Evolutionary conservation across 129 eudicot species (phyloP).

Genomic region (Artemisia tridentata): DNA sequence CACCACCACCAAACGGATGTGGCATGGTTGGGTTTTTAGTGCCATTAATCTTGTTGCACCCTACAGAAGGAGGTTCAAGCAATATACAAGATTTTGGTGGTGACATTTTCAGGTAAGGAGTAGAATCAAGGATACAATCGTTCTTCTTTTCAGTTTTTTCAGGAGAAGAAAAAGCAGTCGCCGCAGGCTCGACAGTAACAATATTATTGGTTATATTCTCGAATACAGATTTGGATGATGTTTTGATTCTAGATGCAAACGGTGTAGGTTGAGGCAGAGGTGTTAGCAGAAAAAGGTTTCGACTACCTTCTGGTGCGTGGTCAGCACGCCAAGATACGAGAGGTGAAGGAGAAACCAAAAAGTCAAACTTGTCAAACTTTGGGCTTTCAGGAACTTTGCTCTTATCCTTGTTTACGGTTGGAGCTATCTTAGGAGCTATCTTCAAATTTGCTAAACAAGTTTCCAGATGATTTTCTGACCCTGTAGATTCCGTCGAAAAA

Average conservation of each 20-base stretch:
- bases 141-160: constrained; percentile 29
- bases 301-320: constrained; percentile 53
- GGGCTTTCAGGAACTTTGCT: constrained; percentile 46
- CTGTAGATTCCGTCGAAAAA: constrained; percentile 30
- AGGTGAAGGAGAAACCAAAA: constrained; percentile 88
- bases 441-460: constrained; percentile 31
- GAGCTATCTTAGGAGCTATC: constrained; percentile 27
- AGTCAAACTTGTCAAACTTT: constrained; percentile 39
- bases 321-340: constrained; percentile 93
- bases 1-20: constrained; percentile 38
- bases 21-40: constrained; percentile 36
- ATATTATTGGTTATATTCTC: constrained; percentile 19
- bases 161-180: constrained; percentile 37
- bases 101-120: constrained; percentile 76
- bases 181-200: constrained; percentile 21
- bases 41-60: constrained; percentile 33
- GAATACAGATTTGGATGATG: constrained; percentile 36
- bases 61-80: constrained; percentile 64
- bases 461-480: constrained; percentile 37
- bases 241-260: constrained; percentile 41
- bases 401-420: constrained; percentile 23
- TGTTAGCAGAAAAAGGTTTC: constrained; percentile 76
- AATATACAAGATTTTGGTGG: constrained; percentile 75
- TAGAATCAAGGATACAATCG: constrained; percentile 45
- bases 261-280: constrained; percentile 67